Base-by-base conservation (phyloP, 306 rosid genomes). In the Potentilla sterilis region DNA sequence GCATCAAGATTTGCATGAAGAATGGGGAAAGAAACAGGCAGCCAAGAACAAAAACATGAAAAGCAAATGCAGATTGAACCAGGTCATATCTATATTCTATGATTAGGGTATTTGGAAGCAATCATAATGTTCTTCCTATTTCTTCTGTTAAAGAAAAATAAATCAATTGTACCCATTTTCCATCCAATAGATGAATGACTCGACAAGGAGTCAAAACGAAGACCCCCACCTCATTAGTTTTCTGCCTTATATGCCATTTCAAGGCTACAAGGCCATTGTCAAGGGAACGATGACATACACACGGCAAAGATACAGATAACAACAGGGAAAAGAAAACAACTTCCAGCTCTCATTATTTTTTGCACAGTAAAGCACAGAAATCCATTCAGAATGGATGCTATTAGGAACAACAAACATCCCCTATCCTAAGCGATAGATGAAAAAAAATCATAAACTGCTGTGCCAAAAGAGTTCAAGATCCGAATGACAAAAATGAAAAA, bases 121-220 rank as follows among this genome's bases (percentile, higher is more conserved):
- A 73, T 22, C 40, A 13, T 10, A 54, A 41, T 9, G 4, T 52
- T 24, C 76, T 42, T 41, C 43, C 22, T 44, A 19, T 15, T 72
- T 72, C n/a, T 40, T 54, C 12, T 51, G 64, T 41, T 52, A 52
- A 12, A 18, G 14, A 71, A 34, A 37, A 47, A 71, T 35, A 51
- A 48, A 54, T 34, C 2, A 43, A 14, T 15, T 41, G 68, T 73
- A 73, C 57, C 57, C 57, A 59, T 73, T 73, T 57, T 41, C 12
- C 49, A 73, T 59, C 57, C 6, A 41, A 22, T 13, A 55, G 16
- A n/a, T 1, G 9, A 55, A 35, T 47, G 0, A 73, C 77, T 15
- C 77, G 37, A 22, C 6, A 0, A 21, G 55, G 43, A 24, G 67
- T 58, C 42, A 1, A 38, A 41, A 64, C 16, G 55, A 73, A 73